Conservation (phyloP, 768 basidiomycete genomes). For the Strobilomyces dryophilus region DNA sequence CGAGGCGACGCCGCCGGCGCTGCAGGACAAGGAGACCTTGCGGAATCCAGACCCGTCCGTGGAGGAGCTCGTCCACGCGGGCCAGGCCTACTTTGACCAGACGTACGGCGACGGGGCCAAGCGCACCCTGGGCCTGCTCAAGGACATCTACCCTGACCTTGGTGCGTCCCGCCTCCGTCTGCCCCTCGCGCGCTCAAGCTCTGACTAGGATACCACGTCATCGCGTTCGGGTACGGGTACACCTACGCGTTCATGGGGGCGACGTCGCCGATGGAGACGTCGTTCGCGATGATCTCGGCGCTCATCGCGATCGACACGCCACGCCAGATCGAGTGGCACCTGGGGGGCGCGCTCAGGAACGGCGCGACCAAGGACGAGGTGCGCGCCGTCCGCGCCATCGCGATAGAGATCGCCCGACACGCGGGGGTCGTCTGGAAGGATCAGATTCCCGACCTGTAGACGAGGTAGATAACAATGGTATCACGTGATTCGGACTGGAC, state of each 20-base stretch:
- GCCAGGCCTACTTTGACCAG: slow-evolving; percentile 40
- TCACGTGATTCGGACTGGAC: slow-evolving; percentile 13
- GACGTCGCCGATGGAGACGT: slow-evolving; percentile 50
- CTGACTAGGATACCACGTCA: slow-evolving; percentile 49
- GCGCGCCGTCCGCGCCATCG: slow-evolving; percentile 49
- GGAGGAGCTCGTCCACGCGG: slow-evolving; percentile 40
- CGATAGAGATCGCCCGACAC: slow-evolving; percentile 45
- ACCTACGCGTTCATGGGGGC: slow-evolving; percentile 48
- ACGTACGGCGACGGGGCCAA: slow-evolving; percentile 57
- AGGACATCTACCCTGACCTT: slow-evolving; percentile 56
- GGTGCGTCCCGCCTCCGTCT: slow-evolving; percentile 35
- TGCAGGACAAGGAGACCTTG: slow-evolving; percentile 43
- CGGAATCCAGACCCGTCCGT: slow-evolving; percentile 42
- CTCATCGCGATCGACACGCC: slow-evolving; percentile 61
- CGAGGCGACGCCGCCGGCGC: slow-evolving; percentile 47
- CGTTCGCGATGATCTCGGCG: slow-evolving; percentile 57
- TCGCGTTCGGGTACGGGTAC: slow-evolving; percentile 52
- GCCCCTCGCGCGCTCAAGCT: not conserved
- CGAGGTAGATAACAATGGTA: not conserved
- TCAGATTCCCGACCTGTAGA: slow-evolving; percentile 42
- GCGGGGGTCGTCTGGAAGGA: slow-evolving; percentile 52
- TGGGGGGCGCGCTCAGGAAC: slow-evolving; percentile 49
- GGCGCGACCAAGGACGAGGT: slow-evolving; percentile 54
- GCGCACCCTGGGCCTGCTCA: slow-evolving; percentile 43
- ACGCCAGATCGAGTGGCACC: slow-evolving; percentile 63